A percentile compares a stretch with the other conserved stretches of the same genome.
Evolutionary conservation across 176 grass and related monocot species (phyloP).

Genomic region (Ananas comosus): DNA sequence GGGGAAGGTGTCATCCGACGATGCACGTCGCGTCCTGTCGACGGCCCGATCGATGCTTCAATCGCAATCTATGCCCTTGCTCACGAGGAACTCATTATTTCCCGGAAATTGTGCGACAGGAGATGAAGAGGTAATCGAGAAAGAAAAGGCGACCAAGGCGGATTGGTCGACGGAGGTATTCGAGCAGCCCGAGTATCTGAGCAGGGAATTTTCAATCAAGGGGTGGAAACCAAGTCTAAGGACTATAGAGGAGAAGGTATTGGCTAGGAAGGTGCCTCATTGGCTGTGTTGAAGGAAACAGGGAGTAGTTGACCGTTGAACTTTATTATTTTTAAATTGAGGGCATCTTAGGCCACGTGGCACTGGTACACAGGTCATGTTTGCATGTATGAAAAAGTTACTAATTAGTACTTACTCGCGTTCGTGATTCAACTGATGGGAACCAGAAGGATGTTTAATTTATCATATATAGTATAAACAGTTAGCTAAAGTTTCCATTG

Average conservation of each 20-base stretch:
- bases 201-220: slow-evolving; percentile 60
- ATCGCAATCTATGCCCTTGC: slow-evolving; percentile 34
- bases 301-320: background rate
- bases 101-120: slow-evolving; percentile 11
- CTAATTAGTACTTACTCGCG: no score
- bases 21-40: slow-evolving; percentile 51
- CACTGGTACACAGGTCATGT: background rate
- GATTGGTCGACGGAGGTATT: slow-evolving; percentile 21
- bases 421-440: background rate
- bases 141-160: background rate
- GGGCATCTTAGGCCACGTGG: background rate
- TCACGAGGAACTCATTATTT: slow-evolving; percentile 1
- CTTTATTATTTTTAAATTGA: background rate
- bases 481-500: background rate
- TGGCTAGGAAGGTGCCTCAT: slow-evolving; percentile 57
- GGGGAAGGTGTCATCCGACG: slow-evolving; percentile 55
- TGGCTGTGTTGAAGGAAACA: slow-evolving; percentile 54
- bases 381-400: no score
- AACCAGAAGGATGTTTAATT: background rate
- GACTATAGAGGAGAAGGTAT: slow-evolving; percentile 65
- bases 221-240: slow-evolving; percentile 84
- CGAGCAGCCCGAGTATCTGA: slow-evolving; percentile 53
- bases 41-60: slow-evolving; percentile 40
- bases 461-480: background rate
- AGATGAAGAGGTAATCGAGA: background rate